Conservation (phyloP, 2,329 filamentous ascomycete species). For the Cladophialophora psammophila region DNA sequence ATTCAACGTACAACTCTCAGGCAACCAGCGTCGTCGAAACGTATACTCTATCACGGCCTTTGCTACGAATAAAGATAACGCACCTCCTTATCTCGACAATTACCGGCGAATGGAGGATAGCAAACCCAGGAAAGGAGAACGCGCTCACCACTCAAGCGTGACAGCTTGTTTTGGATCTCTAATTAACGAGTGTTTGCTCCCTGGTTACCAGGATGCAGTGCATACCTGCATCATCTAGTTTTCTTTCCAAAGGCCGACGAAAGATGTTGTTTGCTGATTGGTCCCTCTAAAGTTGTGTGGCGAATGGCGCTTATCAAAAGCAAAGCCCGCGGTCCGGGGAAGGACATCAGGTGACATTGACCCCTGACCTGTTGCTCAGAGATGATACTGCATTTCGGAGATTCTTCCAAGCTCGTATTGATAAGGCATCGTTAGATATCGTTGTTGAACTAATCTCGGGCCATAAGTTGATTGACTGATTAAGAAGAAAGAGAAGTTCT, state of each 20-base stretch:
- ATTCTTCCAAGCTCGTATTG: background rate
- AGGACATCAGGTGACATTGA: background rate
- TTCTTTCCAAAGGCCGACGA: background rate
- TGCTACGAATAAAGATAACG: constrained; percentile 2
- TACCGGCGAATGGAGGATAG: background rate
- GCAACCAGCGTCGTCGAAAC: background rate
- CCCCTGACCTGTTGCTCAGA: background rate
- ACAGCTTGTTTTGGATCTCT: background rate
- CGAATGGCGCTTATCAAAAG: background rate
- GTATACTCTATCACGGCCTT: constrained; percentile 6
- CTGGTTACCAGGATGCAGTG: background rate
- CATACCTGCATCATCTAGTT: background rate
- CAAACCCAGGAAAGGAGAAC: background rate
- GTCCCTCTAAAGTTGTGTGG: background rate
- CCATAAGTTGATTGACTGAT: no score
- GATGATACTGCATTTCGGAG: background rate
- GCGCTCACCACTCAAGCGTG: background rate
- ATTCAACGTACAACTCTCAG: background rate
- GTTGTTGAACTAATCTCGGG: no score
- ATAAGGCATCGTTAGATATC: background rate
- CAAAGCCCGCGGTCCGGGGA: background rate
- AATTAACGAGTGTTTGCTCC: background rate
- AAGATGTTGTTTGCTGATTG: background rate
- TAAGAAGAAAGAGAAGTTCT: no score
- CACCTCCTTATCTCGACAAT: constrained; percentile 5